Conservation (phyloP, 371 early-diverging fungal genomes). For the Mucor mucedo region DNA sequence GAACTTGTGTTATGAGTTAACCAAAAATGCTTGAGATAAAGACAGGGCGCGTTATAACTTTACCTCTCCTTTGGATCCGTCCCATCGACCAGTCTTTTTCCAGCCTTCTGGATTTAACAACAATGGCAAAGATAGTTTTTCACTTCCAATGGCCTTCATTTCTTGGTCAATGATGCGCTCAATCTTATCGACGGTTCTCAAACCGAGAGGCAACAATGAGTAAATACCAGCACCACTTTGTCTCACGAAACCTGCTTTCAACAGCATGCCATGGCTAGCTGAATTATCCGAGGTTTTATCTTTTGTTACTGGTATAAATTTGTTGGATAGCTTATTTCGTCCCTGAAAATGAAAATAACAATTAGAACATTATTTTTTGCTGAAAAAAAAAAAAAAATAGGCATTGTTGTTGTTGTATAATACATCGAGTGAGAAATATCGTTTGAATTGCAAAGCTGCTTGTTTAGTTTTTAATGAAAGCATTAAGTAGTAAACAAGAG, state of each 20-base stretch:
- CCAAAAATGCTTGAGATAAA: too few relatives aligned
- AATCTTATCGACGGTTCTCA: conserved; percentile 76
- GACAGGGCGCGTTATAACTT: too few relatives aligned
- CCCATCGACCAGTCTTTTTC: conserved; percentile 83
- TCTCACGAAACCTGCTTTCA: background rate
- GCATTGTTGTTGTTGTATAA: background rate
- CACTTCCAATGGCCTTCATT: conserved; percentile 75
- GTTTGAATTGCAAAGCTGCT: background rate
- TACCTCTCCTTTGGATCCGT: conserved; percentile 62
- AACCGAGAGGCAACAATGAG: conserved; percentile 80
- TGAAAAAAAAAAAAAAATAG: background rate
- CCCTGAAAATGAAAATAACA: conserved; percentile 32
- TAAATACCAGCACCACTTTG: conserved; percentile 84
- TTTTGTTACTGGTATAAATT: conserved; percentile 40
- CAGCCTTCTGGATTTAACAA: conserved; percentile 72
- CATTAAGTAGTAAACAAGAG: background rate
- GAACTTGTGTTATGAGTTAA: conserved; percentile 46
- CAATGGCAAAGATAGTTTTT: conserved; percentile 76
- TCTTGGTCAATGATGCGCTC: conserved; percentile 81
- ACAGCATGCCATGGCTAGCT: conserved; percentile 18
- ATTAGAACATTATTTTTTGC: background rate
- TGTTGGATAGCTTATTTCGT: conserved; percentile 51
- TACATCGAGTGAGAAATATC: conserved; percentile 17
- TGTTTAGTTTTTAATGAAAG: background rate
- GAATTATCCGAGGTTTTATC: conserved; percentile 18